Conservation (phyloP, 129 eudicot species). For the Saposhnikovia divaricata region DNA sequence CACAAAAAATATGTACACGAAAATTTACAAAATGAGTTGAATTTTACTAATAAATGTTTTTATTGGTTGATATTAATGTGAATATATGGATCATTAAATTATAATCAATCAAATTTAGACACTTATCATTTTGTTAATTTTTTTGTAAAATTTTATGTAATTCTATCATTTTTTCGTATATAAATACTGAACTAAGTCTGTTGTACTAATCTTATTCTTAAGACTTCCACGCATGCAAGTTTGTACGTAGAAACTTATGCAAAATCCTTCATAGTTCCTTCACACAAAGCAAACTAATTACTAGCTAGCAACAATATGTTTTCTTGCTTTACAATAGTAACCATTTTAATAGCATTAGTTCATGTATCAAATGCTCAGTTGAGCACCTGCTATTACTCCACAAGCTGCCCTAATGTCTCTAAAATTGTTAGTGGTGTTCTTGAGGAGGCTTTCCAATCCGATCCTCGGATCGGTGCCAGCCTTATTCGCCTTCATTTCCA, state of each 20-base stretch:
- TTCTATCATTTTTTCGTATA: no score
- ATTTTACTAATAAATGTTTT: no score
- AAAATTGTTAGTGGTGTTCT: conserved; percentile 7
- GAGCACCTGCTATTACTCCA: conserved; percentile 6
- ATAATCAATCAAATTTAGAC: no score
- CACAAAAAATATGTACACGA: no score
- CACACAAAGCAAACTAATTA: background rate
- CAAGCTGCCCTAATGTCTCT: conserved; percentile 11
- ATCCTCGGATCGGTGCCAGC: conserved; percentile 19
- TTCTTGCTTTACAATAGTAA: background rate
- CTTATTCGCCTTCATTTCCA: conserved; percentile 23
- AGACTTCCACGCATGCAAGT: background rate
- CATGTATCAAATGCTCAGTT: conserved; percentile 2
- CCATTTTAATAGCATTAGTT: background rate
- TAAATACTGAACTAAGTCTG: background rate
- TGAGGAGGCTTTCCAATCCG: conserved; percentile 8
- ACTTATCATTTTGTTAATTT: no score
- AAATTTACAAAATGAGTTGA: no score
- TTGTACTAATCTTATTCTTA: background rate
- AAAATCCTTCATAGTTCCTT: background rate
- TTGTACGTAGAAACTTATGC: background rate
- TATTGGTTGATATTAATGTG: no score
- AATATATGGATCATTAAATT: no score
- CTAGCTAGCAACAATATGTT: background rate
- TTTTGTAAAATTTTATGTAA: no score